A percentile compares a stretch with the other conserved stretches of the same genome.
phyloP scores from a whole-genome alignment of 106 monocot species.

The Dendrobium officinale region DNA sequence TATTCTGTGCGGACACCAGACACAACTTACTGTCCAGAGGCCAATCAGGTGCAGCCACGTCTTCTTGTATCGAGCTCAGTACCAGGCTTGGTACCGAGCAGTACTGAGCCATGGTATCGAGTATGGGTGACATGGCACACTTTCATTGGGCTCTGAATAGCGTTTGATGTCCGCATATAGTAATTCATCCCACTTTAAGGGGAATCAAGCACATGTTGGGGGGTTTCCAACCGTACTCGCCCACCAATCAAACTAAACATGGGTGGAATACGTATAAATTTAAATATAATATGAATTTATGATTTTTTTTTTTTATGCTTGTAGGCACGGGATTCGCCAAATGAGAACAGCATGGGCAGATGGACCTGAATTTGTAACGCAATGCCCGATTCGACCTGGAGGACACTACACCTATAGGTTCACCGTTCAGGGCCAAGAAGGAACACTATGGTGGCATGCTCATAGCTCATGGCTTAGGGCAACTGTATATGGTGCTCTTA shows the following conservation, averaged over 20 bases:
- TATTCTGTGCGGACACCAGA: neutral
- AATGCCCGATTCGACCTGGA: constrained; percentile 56
- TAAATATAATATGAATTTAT: neutral
- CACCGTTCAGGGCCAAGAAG: constrained; percentile 45
- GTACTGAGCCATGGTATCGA: too few relatives aligned
- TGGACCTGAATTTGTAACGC: constrained; percentile 54
- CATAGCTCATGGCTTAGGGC: constrained; percentile 61
- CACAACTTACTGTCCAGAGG: too few relatives aligned
- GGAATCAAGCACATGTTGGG: too few relatives aligned
- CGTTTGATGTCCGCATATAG: too few relatives aligned
- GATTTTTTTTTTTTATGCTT: neutral
- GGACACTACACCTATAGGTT: constrained; percentile 49
- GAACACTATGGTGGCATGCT: constrained; percentile 67
- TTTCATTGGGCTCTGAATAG: too few relatives aligned
- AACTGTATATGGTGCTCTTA: constrained; percentile 57
- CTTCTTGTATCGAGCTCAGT: too few relatives aligned
- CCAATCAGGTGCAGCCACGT: too few relatives aligned
- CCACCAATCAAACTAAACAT: too few relatives aligned
- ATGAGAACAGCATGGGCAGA: constrained; percentile 50
- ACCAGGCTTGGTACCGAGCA: too few relatives aligned
- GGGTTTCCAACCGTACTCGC: too few relatives aligned
- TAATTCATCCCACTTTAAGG: too few relatives aligned
- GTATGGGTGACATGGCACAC: too few relatives aligned
- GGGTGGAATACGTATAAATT: neutral
- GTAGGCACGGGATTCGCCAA: constrained; percentile 58